phyloP scores from a whole-genome alignment of 352 stramenopile genomes.

The Globisporangium sylvaticum region DNA sequence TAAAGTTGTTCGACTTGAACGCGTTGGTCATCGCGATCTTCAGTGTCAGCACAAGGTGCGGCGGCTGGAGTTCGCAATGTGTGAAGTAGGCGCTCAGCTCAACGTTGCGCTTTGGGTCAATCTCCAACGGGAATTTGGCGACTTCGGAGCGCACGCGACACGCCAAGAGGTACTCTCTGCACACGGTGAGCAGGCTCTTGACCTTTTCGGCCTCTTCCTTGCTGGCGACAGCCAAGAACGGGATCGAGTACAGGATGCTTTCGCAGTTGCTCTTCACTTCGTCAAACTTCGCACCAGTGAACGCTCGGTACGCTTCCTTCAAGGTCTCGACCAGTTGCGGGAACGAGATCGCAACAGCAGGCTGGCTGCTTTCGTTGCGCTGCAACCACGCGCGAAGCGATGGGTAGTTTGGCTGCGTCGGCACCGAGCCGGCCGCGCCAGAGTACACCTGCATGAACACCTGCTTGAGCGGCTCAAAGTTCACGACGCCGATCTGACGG shows the following conservation, averaged over 20 bases:
- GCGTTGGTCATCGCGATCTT: slow-evolving; percentile 98
- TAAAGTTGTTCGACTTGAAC: slow-evolving; percentile 99
- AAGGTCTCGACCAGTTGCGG: slow-evolving; percentile 90
- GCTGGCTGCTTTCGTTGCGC: slow-evolving; percentile 85
- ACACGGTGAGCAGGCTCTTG: slow-evolving; percentile 95
- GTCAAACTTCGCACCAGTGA: slow-evolving; percentile 97
- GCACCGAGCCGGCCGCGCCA: slow-evolving; percentile 73
- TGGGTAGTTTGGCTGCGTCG: slow-evolving; percentile 80
- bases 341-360: slow-evolving; percentile 88
- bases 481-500: slow-evolving; percentile 97
- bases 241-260: slow-evolving; percentile 93
- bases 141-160: slow-evolving; percentile 94
- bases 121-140: slow-evolving; percentile 60
- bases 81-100: slow-evolving; percentile 99
- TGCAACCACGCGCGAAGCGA: slow-evolving; percentile 78
- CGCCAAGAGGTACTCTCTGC: slow-evolving; percentile 97
- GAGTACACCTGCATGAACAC: slow-evolving; percentile 86
- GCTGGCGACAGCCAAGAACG: slow-evolving; percentile 92
- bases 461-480: slow-evolving; percentile 95
- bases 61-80: slow-evolving; percentile 97
- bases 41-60: slow-evolving; percentile 97
- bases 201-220: slow-evolving; percentile 91
- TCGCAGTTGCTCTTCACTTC: slow-evolving; percentile 93
- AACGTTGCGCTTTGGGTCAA: slow-evolving; percentile 88
- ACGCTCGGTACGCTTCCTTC: slow-evolving; percentile 94